Evolutionary conservation across 2,329 filamentous ascomycete genomes (phyloP), one percentile per base, ranked within the genome.

Genomic region (Fusarium anguioides): DNA sequence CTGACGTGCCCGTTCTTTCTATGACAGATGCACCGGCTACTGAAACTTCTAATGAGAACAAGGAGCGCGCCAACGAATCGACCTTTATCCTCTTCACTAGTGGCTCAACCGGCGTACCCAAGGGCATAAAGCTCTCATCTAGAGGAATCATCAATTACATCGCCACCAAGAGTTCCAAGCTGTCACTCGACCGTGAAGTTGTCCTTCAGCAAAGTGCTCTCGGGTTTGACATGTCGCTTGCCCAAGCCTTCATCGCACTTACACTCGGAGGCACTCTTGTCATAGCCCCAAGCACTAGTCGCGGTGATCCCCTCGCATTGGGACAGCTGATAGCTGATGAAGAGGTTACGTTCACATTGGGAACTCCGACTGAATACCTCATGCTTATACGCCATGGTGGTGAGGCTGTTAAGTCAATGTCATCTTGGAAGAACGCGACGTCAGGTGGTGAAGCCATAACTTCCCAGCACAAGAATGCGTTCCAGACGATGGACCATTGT

Each of bases 1-100:
- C 17, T 8, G n/a, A 14, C 8, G 11, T 6, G 0, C 24, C 18
- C 8, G 6, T 47, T 6, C 7, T 47, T 7, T 53, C 41, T 2
- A 12, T 36, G 24, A 10, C 41, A 14, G 11, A 3, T 5, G 8
- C 6, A 7, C 1, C 18, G 0, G 8, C 4, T 3, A 11, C 1
- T 1, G 18, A 47, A 7, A 3, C 1, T 35, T 1, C 2, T 2
- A 3, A 27, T 14, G 1, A 23, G 17, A 53, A 47, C 18, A 21
- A 15, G 1, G 41, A 47, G 23, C 31, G 41, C 12, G 9, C 6
- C 8, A 9, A 18, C 2, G 41, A 53, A 1, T 5, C 31, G 3
- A 47, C 23, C 15, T 53, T 53, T 10, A 17, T 53, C 3, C 12
- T 53, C 3, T 53, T 53, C 41, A 53, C 50, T 1, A 53, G 50